phyloP scores from a whole-genome alignment of 2,329 filamentous ascomycete genomes.

The Trichoderma koningiopsis region DNA sequence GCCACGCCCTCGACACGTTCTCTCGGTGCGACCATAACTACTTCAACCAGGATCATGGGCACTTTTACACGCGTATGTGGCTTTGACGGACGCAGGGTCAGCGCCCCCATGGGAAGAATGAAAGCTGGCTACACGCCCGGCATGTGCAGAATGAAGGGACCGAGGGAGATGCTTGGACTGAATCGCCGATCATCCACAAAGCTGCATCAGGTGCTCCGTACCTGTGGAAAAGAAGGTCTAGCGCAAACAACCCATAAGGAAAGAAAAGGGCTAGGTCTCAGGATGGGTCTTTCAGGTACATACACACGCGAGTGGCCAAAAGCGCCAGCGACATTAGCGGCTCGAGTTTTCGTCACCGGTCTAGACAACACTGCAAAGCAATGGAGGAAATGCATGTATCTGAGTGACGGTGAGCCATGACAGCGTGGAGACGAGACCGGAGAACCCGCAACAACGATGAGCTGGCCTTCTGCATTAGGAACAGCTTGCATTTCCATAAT shows the following conservation, averaged over 20 bases:
- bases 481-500: constrained; percentile 34
- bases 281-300: constrained; percentile 6
- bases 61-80: background rate
- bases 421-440: constrained; percentile 15
- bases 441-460: constrained; percentile 31
- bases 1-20: constrained; percentile 3
- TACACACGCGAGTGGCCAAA: constrained; percentile 3
- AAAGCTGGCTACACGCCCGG: background rate
- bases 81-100: constrained; percentile 1
- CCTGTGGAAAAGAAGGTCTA: constrained; percentile 15
- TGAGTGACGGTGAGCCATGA: constrained; percentile 24
- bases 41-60: constrained; percentile 9
- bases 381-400: constrained; percentile 3
- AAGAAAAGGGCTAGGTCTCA: constrained; percentile 3
- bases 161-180: constrained; percentile 13
- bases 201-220: constrained; percentile 1
- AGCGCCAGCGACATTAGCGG: constrained; percentile 18
- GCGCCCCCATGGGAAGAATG: background rate
- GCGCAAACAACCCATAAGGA: constrained; percentile 15
- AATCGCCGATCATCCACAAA: constrained; percentile 25
- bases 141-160: background rate
- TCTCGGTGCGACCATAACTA: background rate
- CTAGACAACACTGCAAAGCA: constrained; percentile 3
- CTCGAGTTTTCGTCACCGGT: constrained; percentile 11
- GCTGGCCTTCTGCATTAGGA: constrained; percentile 40